A percentile compares a stretch with the other conserved stretches of the same genome.
phyloP scores from a whole-genome alignment of 2,329 filamentous ascomycete genomes.

The Venturia aucupariae region DNA sequence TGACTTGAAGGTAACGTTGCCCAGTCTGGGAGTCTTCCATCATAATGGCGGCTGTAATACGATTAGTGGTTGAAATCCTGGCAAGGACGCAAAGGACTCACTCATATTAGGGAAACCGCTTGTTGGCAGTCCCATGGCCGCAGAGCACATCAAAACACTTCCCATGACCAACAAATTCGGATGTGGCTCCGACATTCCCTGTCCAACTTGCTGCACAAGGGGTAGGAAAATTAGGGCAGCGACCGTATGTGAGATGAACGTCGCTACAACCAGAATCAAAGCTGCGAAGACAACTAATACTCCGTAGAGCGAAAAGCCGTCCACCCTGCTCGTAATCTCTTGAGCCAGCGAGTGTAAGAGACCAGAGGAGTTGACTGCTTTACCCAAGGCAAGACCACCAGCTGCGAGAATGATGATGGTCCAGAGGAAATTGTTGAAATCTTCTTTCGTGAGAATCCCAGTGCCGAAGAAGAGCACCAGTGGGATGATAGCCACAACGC shows the following conservation, averaged over 20 bases:
- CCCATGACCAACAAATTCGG: slow-evolving; percentile 95
- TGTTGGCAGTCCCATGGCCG: slow-evolving; percentile 94
- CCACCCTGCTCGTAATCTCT: slow-evolving; percentile 63
- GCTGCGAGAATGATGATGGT: slow-evolving; percentile 98
- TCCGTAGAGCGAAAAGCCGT: slow-evolving; percentile 73
- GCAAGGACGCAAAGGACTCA: slow-evolving; percentile 46
- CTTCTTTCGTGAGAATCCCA: slow-evolving; percentile 92
- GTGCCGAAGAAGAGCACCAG: slow-evolving; percentile 94
- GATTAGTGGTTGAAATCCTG: slow-evolving; percentile 17
- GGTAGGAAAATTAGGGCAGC: slow-evolving; percentile 91
- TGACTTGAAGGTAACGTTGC: slow-evolving; percentile 81
- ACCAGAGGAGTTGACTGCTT: slow-evolving; percentile 87
- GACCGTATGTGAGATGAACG: slow-evolving; percentile 96
- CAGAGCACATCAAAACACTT: slow-evolving; percentile 89
- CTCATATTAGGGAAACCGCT: slow-evolving; percentile 99
- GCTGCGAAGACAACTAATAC: slow-evolving; percentile 77
- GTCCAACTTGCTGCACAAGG: slow-evolving; percentile 77
- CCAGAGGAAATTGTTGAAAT: slow-evolving; percentile 99
- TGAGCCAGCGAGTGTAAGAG: slow-evolving; percentile 80
- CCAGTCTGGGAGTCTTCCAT: slow-evolving; percentile 91
- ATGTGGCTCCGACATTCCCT: slow-evolving; percentile 77
- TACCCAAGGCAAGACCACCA: slow-evolving; percentile 83
- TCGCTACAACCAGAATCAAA: slow-evolving; percentile 85
- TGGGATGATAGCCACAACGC: slow-evolving; percentile 92
- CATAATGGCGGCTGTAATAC: slow-evolving; percentile 78